Conservation (phyloP, 1,284 basidiomycete genomes). For the Tilletia caries region DNA sequence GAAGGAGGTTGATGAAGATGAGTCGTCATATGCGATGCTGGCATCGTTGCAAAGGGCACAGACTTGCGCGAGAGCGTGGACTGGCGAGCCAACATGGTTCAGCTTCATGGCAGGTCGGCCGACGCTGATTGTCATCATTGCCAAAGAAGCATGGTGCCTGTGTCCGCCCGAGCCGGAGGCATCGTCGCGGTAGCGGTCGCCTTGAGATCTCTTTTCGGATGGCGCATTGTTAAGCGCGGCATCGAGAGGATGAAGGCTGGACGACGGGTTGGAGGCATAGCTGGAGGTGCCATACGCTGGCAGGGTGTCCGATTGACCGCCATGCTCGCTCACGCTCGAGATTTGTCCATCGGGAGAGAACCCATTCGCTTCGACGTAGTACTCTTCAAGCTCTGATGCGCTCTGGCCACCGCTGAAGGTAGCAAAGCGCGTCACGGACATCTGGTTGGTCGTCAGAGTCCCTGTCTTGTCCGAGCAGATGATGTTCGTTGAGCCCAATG, state of each 20-base stretch:
- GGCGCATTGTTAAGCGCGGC: conserved; percentile 11
- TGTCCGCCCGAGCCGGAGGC: conserved; percentile 50
- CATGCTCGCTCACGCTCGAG: conserved; percentile 41
- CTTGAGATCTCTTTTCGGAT: conserved; percentile 25
- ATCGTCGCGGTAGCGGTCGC: conserved; percentile 64
- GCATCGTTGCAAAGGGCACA: conserved; percentile 88
- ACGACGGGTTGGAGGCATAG: no score
- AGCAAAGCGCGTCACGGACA: conserved; percentile 70
- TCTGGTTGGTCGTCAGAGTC: conserved; percentile 90
- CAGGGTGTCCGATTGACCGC: neutral
- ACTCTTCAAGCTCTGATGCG: conserved; percentile 64
- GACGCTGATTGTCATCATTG: conserved; percentile 21
- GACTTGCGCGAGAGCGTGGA: conserved; percentile 81
- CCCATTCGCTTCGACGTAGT: conserved; percentile 79
- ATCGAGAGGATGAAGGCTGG: neutral
- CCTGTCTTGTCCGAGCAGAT: conserved; percentile 13
- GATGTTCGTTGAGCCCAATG: conserved; percentile 86
- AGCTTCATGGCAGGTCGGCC: conserved; percentile 13
- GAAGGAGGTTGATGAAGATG: neutral
- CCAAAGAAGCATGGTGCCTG: conserved; percentile 11
- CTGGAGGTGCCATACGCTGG: neutral
- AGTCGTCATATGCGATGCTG: conserved; percentile 60
- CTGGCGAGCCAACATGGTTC: conserved; percentile 27
- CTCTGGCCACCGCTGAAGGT: conserved; percentile 66
- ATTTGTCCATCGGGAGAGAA: conserved; percentile 78